Percentiles rank a stretch among this genome's conserved stretches.
Evolutionary conservation across 495 filamentous ascomycete genomes (phyloP).

Genomic region (Chlorociboria aeruginascens): DNA sequence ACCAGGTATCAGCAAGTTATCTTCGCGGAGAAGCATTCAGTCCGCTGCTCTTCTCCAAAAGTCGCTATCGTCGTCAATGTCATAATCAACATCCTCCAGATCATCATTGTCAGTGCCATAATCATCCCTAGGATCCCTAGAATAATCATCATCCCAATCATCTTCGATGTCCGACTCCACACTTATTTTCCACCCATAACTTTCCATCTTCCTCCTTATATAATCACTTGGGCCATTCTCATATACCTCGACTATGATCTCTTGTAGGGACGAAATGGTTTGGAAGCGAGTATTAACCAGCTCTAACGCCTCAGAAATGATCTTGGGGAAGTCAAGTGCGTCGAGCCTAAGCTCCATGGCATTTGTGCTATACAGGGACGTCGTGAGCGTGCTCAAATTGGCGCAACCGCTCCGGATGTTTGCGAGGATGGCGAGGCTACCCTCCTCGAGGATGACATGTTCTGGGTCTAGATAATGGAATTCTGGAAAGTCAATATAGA

Average conservation of each 20-base stretch:
- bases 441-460: constrained; percentile 8
- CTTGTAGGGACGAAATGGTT: constrained; percentile 13
- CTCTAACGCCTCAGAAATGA: constrained; percentile 9
- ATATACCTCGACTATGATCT: constrained; percentile 11
- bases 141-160: constrained; percentile 2
- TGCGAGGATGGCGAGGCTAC: constrained; percentile 4
- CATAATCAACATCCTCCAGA: constrained; percentile 6
- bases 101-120: no score
- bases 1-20: constrained; percentile 1
- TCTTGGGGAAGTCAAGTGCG: constrained; percentile 10
- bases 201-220: constrained; percentile 12
- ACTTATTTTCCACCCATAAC: constrained; percentile 12
- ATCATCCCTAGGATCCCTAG: no score
- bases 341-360: constrained; percentile 10
- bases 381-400: constrained; percentile 8
- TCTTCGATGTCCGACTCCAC: neutral
- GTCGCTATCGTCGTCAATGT: constrained; percentile 8
- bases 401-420: constrained; percentile 9
- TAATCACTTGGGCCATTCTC: constrained; percentile 5
- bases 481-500: constrained; percentile 8
- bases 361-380: constrained; percentile 6
- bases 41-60: constrained; percentile 3
- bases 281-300: constrained; percentile 13
- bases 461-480: constrained; percentile 2
- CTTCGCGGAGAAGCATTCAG: constrained; percentile 4